phyloP scores from a whole-genome alignment of 306 rosid species.

The Myrica gale region DNA sequence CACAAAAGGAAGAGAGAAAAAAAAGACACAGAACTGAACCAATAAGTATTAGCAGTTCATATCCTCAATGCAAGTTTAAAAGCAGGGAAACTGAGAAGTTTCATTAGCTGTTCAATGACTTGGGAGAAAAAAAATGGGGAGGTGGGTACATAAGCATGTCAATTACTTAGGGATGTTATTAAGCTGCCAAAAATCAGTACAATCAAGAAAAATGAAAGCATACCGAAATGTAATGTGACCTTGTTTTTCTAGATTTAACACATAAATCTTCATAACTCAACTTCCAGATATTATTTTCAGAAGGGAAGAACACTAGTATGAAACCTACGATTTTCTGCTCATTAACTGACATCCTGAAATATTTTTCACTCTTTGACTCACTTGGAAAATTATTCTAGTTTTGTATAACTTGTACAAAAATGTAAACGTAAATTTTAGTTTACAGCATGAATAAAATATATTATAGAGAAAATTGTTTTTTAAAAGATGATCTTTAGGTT shows the following conservation, averaged over 20 bases:
- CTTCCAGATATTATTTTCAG: no score
- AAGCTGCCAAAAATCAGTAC: background rate
- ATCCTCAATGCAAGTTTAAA: background rate
- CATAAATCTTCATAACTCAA: background rate
- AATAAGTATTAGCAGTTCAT: background rate
- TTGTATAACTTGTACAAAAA: no score
- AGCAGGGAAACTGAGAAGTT: background rate
- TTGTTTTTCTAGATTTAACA: no score
- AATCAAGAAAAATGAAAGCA: background rate
- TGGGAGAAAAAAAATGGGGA: background rate
- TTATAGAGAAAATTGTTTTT: no score
- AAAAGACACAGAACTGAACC: background rate
- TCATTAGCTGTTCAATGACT: background rate
- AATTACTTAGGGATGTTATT: background rate
- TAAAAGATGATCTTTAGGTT: no score
- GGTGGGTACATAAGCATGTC: background rate
- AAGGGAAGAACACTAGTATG: no score
- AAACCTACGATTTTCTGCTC: background rate
- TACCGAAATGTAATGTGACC: no score
- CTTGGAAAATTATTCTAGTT: no score
- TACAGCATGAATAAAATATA: no score
- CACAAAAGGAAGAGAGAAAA: no score
- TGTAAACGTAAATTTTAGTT: no score
- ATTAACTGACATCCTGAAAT: background rate
- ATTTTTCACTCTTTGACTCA: no score